Base-by-base conservation (phyloP, 108 stramenopile species). In the Epithemia pelagica region DNA sequence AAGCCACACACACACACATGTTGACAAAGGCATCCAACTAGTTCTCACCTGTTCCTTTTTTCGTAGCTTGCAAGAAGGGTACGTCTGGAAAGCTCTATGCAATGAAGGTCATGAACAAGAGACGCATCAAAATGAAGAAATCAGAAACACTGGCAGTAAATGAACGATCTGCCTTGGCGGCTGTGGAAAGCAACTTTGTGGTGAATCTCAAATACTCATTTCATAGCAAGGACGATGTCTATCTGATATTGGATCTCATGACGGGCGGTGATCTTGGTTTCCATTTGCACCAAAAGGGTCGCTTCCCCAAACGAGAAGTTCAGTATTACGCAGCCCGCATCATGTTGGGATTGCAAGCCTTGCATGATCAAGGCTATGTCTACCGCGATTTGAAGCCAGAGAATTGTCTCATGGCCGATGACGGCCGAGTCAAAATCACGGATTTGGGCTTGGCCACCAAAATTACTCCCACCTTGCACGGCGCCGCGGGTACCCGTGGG, bases 21-120 rank as follows among this genome's bases (percentile, higher is more conserved):
- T n/a, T n/a, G n/a, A n/a, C n/a, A n/a, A n/a, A n/a, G 52, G 0
- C 23, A 24, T 31, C 46, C 31, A 31, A 23, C n/a, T 70, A 0
- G 58, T 57, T 58, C 46, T 32, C 31, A 27, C 32, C 23, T 27
- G 33, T 65, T 51, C 18, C 3, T 63, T 26, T 30, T 15, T 56
- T n/a, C 30, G 19, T 32, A 68, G 93, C 92, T 21, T 95, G 96
- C 71, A 97, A 97, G 71, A 94, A 92, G 59, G 87, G 95, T 60
- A 90, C 92, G 7, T 92, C 92, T 7, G 96, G 96, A 28, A 94
- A 94, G 69, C 78, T 97, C n/a, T 97, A 96, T 67, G 96, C 96
- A 10, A 97, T 97, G 96, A 97, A 97, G 78, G 92, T 95, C 62
- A 96, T 97, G 94, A 91, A 95, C 81, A 96, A 96, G 77, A 94